phyloP scores from a whole-genome alignment of 2,329 filamentous ascomycete species.

The Sporothrix phasma region DNA sequence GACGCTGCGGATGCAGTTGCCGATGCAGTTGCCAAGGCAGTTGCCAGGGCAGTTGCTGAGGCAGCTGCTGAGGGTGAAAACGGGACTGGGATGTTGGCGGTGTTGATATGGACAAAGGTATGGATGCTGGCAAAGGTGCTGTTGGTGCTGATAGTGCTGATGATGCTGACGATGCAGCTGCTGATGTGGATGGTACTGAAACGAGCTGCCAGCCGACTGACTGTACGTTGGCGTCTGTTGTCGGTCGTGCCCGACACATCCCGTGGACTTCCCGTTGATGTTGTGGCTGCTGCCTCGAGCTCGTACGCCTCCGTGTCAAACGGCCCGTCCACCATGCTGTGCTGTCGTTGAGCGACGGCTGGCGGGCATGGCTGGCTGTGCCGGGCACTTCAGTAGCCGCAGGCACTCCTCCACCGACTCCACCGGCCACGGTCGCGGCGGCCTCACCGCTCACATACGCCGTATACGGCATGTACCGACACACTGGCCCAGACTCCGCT shows the following conservation, averaged over 20 bases:
- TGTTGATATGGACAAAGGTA: no score
- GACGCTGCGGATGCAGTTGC: neutral
- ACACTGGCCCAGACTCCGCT: conserved; percentile 21
- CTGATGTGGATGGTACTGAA: neutral
- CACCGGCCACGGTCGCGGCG: no score
- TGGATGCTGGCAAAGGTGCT: neutral
- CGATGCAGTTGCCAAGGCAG: neutral
- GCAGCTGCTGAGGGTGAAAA: no score
- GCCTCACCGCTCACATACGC: neutral
- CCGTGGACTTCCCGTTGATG: neutral
- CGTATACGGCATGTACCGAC: conserved; percentile 20
- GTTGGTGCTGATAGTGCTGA: neutral
- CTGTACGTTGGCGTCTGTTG: neutral
- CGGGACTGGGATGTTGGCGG: no score
- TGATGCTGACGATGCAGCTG: neutral
- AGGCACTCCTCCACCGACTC: neutral
- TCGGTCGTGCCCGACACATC: neutral
- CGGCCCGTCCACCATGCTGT: neutral
- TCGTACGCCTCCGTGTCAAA: neutral
- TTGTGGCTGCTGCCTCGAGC: neutral
- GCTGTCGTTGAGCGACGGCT: neutral
- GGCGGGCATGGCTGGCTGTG: neutral
- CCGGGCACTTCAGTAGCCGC: neutral
- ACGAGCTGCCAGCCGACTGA: neutral
- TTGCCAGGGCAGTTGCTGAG: neutral